These are phyloP conservation scores for Xylariaceae sp. DNA, from an alignment of 2,329 filamentous ascomycete species.

Conservation along the genomic window DNA sequence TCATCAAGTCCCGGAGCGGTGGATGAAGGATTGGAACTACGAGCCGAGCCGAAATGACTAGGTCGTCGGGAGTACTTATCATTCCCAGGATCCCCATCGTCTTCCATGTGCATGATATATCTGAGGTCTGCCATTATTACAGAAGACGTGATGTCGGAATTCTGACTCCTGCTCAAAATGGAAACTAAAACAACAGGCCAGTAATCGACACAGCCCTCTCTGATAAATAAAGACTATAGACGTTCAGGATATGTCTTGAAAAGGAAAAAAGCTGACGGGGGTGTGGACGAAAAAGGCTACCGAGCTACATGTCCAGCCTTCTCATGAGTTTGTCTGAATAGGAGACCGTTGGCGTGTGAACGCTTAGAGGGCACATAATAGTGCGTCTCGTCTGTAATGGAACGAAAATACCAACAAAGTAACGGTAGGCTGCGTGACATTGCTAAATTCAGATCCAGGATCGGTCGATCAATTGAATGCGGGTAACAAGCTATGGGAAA, in stretches of 20 bases:
- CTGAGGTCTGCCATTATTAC: slow-evolving; percentile 45
- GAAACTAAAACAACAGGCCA: slow-evolving; percentile 33
- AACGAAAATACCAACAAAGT: slow-evolving; percentile 35
- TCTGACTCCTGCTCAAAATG: slow-evolving; percentile 24
- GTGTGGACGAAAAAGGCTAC: slow-evolving; percentile 31
- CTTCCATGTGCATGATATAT: slow-evolving; percentile 51
- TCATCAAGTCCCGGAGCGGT: slow-evolving; percentile 38
- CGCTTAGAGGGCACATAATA: slow-evolving; percentile 29
- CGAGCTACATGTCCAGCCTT: slow-evolving; percentile 35
- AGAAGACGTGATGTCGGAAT: slow-evolving; percentile 5
- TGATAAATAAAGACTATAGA: slow-evolving; percentile 32
- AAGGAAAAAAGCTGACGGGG: slow-evolving; percentile 26
- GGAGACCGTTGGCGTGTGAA: slow-evolving; percentile 26
- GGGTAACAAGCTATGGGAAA: slow-evolving; percentile 20
- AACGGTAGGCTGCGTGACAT: slow-evolving; percentile 35
- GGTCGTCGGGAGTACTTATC: slow-evolving; percentile 41
- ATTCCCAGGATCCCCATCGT: slow-evolving; percentile 44
- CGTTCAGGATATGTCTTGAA: slow-evolving; percentile 28
- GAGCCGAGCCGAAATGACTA: slow-evolving; percentile 35
- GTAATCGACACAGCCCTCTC: slow-evolving; percentile 33
- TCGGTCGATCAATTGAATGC: slow-evolving; percentile 29
- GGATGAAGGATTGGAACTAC: slow-evolving; percentile 35
- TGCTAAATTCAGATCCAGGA: slow-evolving; percentile 39
- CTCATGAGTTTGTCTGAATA: slow-evolving; percentile 23
- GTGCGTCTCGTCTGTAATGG: slow-evolving; percentile 34